Evolutionary conservation across 2,329 filamentous ascomycete species (phyloP), one percentile per base, ranked within the genome.

Genomic region (Hypoxylon sp.): DNA sequence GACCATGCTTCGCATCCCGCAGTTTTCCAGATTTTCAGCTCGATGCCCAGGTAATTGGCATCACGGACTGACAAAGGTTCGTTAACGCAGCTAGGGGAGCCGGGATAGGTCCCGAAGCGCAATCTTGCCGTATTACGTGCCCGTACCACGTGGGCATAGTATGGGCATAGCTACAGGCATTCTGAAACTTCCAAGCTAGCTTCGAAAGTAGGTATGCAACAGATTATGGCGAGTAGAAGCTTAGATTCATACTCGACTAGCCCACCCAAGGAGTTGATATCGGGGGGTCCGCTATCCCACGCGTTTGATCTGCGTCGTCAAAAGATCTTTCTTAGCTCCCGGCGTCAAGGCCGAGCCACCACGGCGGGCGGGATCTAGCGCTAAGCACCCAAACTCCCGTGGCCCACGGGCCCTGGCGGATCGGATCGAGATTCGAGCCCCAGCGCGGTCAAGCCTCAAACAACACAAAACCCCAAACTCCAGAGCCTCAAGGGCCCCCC

Each of bases 21-120:
- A 33, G 33, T 54, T 49, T 49, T 33, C 5, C 12, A 36, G 42
- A 24, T 14, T 53, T 42, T 56, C 51, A 61, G 59, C 59, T 61
- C n/a, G n/a, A 26, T 30, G 24, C 48, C 26, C 42, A 30, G 50
- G 42, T 22, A 28, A 46, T 56, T 38, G 30, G 24, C 53, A 56
- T 48, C 42, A 46, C n/a, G n/a, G n/a, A 24, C 7, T n/a, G n/a
- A n/a, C n/a, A n/a, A n/a, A n/a, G n/a, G n/a, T n/a, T 36, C 22
- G 22, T 30, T 40, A 40, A 40, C 18, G 46, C 16, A 33, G 20
- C 18, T 14, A 51, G n/a, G 33, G 50, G n/a, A 30, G 14, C 51
- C 42, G 50, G 58, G 45, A 54, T 49, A 16, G 32, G 49, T 48
- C 30, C 28, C 49, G n/a, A 52, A 12, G 57, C 26, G 36, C 24